These are phyloP conservation scores for Yarrowia deformans DNA, from an alignment of 805 yeast genomes.

Conservation along the genomic window DNA sequence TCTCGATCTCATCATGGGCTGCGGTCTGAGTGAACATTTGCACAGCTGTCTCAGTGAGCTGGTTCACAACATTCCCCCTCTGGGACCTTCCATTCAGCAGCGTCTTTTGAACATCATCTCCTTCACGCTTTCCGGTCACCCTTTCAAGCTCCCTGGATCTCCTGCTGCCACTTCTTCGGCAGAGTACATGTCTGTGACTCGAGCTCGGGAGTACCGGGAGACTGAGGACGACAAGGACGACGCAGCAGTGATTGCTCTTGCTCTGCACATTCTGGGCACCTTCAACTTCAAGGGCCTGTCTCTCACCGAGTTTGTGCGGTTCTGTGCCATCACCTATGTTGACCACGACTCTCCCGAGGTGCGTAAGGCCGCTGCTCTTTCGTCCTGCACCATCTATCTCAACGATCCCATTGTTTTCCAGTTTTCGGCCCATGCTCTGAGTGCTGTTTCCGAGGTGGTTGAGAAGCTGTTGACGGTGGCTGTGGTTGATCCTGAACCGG, in stretches of 20 bases:
- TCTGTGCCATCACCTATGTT: conserved; percentile 81
- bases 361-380: conserved; percentile 81
- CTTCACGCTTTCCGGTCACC: conserved; percentile 77
- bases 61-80: conserved; percentile 76
- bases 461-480: conserved; percentile 81
- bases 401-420: conserved; percentile 86
- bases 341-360: conserved; percentile 82
- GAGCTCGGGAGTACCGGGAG: conserved; percentile 78
- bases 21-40: conserved; percentile 85
- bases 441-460: conserved; percentile 83
- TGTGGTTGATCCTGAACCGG: conserved; percentile 86
- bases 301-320: conserved; percentile 84
- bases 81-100: conserved; percentile 74
- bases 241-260: conserved; percentile 68
- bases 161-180: conserved; percentile 61
- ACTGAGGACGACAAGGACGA: conserved; percentile 67
- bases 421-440: conserved; percentile 78
- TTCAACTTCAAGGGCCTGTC: conserved; percentile 80
- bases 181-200: conserved; percentile 63
- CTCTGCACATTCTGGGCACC: conserved; percentile 74
- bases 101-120: conserved; percentile 75
- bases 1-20: conserved; percentile 76
- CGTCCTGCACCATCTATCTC: conserved; percentile 77
- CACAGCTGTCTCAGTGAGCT: conserved; percentile 74
- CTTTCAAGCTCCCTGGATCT: conserved; percentile 84